Percentiles rank a stretch among this genome's conserved stretches.
Conservation (phyloP, 306 rosid species). For the Crataegus laevigata region DNA sequence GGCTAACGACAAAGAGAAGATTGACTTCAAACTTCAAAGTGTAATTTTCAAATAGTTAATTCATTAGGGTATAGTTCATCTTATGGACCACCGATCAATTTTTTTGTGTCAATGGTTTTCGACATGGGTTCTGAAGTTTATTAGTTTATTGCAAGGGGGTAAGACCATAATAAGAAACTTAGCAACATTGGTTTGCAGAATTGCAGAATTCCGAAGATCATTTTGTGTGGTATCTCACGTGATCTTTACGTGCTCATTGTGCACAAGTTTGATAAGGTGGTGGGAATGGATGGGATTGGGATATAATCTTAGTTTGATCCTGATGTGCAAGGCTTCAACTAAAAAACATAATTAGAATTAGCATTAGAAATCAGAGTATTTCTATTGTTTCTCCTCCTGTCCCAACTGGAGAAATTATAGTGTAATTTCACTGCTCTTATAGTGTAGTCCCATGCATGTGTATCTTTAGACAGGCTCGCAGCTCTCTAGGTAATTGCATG, state of each 20-base stretch:
- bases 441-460: neutral
- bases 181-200: slow-evolving; percentile 12
- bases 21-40: slow-evolving; percentile 12
- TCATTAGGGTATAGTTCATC: neutral
- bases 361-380: neutral
- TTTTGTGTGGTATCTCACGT: slow-evolving; percentile 5
- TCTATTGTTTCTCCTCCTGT: neutral
- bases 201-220: slow-evolving; percentile 15
- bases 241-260: slow-evolving; percentile 5
- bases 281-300: too few relatives aligned
- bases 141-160: neutral
- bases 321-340: neutral
- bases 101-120: neutral
- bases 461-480: neutral
- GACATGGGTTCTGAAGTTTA: neutral
- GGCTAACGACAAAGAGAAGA: neutral
- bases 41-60: neutral
- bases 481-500: neutral
- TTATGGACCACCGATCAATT: neutral
- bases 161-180: neutral
- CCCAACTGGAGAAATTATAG: neutral
- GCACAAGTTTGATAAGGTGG: neutral
- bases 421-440: neutral
- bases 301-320: too few relatives aligned
- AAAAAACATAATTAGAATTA: neutral